Evolutionary conservation across 441 rosid species (phyloP), one percentile per base, ranked within the genome.

Genomic region (Hura crepitans): DNA sequence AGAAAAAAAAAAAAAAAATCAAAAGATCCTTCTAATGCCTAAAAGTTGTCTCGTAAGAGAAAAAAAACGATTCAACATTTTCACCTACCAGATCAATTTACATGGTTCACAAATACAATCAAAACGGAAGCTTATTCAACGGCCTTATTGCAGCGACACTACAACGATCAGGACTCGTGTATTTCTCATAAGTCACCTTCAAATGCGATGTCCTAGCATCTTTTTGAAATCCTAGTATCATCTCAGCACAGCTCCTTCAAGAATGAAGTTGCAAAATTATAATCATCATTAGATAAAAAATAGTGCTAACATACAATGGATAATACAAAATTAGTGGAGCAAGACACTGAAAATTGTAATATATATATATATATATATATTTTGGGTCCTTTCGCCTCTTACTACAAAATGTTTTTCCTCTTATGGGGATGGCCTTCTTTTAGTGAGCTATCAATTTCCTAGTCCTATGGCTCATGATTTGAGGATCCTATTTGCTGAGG

Each of bases 121-220:
- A 76, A 60, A 70, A 61, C 28, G 85, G 85, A 74, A 94, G 97
- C 70, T 65, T 75, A 54, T 80, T 85, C 84, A 86, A 78, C 53
- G 97, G 89, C 74, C 77, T 82, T 76, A 94, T 81, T 54, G 80
- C 80, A 25, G 97, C 91, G 27, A 86, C 94, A 28, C 78, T 54
- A 53, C 87, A 71, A 43, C 66, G 78, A 57, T 83, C 83, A 59
- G 85, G 72, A 33, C 81, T 79, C 78, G 58, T 79, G 81, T 87
- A 92, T 77, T 94, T 94, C 71, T 90, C 97, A 68, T 79, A 86
- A 13, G 96, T 84, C 60, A 94, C 97, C 77, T 80, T 85, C 74
- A 89, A 74, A 37, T 80, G 85, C 42, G 87, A 85, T 39, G 74
- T 79, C 65, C 76, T 77, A 39, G 97, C 97, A 63, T 82, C 85